A percentile compares a stretch with the other conserved stretches of the same genome.
Conservation (phyloP, 495 filamentous ascomycete genomes). For the Podospora tetraspora region DNA sequence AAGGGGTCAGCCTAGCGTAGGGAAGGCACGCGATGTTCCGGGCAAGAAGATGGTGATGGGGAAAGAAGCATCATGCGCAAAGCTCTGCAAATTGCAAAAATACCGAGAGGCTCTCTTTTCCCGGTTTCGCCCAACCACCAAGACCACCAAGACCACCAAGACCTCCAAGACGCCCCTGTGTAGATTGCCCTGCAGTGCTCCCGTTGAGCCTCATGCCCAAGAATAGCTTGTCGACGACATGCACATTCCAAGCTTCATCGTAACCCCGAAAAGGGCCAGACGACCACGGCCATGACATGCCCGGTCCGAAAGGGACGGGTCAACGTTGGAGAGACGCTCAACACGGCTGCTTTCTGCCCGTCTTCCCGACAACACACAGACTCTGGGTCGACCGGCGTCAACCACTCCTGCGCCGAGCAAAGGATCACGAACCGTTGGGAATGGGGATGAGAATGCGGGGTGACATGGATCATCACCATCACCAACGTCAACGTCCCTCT, state of each 20-base stretch:
- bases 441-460: not conserved
- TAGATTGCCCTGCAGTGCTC: slow-evolving; percentile 3
- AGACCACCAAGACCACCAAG: not conserved
- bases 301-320: not conserved
- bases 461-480: not conserved
- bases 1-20: not conserved
- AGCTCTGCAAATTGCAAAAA: slow-evolving; percentile 21
- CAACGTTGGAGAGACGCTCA: not conserved
- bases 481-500: not conserved
- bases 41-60: not conserved
- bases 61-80: slow-evolving; percentile 14
- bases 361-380: not conserved
- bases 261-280: not conserved
- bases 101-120: slow-evolving; percentile 2
- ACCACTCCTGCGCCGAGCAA: not conserved
- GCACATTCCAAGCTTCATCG: not conserved
- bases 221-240: not conserved
- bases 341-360: not conserved
- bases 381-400: not conserved
- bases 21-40: not conserved
- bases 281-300: not conserved
- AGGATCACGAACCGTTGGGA: not conserved
- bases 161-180: not conserved
- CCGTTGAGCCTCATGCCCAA: slow-evolving; percentile 17
- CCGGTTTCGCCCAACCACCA: slow-evolving; percentile 14